phyloP scores from a whole-genome alignment of 2,329 filamentous ascomycete genomes.

The Dactylellina parvicollis region DNA sequence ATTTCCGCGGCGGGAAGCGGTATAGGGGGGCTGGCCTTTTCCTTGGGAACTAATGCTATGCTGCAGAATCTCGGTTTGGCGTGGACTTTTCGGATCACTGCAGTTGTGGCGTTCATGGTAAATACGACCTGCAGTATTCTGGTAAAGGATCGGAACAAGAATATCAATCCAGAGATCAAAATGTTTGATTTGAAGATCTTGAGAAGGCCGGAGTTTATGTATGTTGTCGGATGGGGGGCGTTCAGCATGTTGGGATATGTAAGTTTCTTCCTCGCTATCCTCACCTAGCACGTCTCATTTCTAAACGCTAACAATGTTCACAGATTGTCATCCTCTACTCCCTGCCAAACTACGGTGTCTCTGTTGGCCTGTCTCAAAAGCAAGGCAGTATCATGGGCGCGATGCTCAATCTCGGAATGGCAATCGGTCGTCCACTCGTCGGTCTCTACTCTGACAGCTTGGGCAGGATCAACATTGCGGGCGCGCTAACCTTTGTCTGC shows the following conservation, averaged over 20 bases:
- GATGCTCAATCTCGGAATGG: constrained; percentile 73
- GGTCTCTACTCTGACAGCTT: constrained; percentile 76
- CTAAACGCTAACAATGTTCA: constrained; percentile 60
- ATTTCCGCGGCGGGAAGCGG: constrained; percentile 76
- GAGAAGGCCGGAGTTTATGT: constrained; percentile 70
- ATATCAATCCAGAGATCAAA: constrained; percentile 72
- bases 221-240: constrained; percentile 74
- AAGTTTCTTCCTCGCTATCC: constrained; percentile 71
- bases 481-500: constrained; percentile 71
- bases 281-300: neutral
- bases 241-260: constrained; percentile 79
- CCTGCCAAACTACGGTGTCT: constrained; percentile 73
- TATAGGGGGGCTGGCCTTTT: constrained; percentile 77
- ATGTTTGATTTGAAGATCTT: constrained; percentile 74
- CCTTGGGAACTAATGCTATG: constrained; percentile 74
- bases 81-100: constrained; percentile 75
- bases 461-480: constrained; percentile 78
- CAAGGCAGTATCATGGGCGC: constrained; percentile 79
- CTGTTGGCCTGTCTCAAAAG: constrained; percentile 72
- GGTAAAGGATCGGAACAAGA: constrained; percentile 76
- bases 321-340: constrained; percentile 47
- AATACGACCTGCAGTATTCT: constrained; percentile 73
- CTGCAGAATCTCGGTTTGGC: constrained; percentile 71
- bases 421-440: constrained; percentile 75
- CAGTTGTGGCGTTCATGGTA: constrained; percentile 71